phyloP scores from a whole-genome alignment of 2,329 filamentous ascomycete genomes.

The Sporothrix luriei region DNA sequence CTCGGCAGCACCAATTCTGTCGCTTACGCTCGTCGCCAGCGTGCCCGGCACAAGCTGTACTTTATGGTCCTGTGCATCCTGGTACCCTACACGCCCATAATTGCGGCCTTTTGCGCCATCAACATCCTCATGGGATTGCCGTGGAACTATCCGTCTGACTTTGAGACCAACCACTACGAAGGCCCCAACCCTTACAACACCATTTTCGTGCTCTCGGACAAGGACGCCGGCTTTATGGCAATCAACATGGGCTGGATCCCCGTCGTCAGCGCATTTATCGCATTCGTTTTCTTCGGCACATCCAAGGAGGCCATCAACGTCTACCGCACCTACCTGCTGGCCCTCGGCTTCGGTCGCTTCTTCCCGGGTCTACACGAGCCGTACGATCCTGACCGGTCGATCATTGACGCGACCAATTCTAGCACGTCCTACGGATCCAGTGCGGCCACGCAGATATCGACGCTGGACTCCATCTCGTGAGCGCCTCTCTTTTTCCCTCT shows the following conservation, averaged over 20 bases:
- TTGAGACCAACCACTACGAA: conserved; percentile 47
- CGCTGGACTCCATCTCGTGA: conserved; percentile 2
- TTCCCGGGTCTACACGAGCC: conserved; percentile 48
- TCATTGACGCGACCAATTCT: conserved; percentile 20
- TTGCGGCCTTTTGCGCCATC: conserved; percentile 46
- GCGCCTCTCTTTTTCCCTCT: neutral
- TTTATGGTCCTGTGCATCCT: conserved; percentile 58
- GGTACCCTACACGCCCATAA: conserved; percentile 55
- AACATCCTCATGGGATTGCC: conserved; percentile 46
- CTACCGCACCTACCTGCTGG: conserved; percentile 49
- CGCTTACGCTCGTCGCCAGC: conserved; percentile 49
- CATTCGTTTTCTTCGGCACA: conserved; percentile 60
- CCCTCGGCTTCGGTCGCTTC: conserved; percentile 48
- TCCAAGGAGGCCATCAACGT: conserved; percentile 57
- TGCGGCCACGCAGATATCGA: conserved; percentile 14
- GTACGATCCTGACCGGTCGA: conserved; percentile 38
- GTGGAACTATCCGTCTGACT: conserved; percentile 47
- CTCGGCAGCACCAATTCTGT: conserved; percentile 45
- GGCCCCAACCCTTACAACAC: conserved; percentile 50
- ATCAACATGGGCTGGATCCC: conserved; percentile 55
- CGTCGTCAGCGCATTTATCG: conserved; percentile 51
- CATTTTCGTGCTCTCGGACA: conserved; percentile 51
- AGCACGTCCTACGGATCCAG: conserved; percentile 5
- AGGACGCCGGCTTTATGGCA: conserved; percentile 45
- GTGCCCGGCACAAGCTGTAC: conserved; percentile 57